A percentile compares a stretch with the other conserved stretches of the same genome.
Evolutionary conservation across 139 green algal species (phyloP).

Genomic region (Chlamydomonas incerta): DNA sequence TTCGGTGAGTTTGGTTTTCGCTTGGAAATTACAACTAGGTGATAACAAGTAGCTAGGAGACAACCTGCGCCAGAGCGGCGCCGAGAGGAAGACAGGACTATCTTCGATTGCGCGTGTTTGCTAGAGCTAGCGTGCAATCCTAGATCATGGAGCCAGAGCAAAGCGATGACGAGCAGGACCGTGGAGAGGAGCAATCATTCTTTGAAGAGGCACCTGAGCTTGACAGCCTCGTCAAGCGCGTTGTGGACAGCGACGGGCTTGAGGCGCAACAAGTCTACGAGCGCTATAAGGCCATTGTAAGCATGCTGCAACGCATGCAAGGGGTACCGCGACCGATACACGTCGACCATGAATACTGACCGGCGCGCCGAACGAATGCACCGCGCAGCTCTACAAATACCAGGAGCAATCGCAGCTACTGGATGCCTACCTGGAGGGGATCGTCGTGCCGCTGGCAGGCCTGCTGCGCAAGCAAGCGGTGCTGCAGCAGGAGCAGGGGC

Average conservation of each 20-base stretch:
- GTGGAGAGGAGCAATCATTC: conserved; percentile 9
- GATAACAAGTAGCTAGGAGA: no score
- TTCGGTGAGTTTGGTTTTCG: no score
- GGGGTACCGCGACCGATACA: no score
- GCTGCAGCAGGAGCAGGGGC: neutral
- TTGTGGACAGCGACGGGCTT: conserved; percentile 44
- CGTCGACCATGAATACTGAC: neutral
- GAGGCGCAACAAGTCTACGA: conserved; percentile 42
- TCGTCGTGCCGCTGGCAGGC: conserved; percentile 80
- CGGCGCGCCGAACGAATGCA: neutral
- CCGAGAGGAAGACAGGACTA: no score
- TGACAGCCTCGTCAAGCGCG: conserved; percentile 47
- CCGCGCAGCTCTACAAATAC: conserved; percentile 89
- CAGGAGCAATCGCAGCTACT: conserved; percentile 96
- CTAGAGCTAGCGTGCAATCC: no score
- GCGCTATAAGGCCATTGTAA: conserved; percentile 71
- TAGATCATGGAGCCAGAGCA: conserved; percentile 6
- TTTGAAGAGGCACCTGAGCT: conserved; percentile 67
- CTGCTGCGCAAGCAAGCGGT: conserved; percentile 70
- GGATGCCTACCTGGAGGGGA: conserved; percentile 86
- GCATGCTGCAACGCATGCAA: neutral
- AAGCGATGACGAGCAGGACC: conserved; percentile 20
- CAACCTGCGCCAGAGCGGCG: no score
- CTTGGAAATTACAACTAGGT: no score
- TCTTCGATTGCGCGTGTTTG: no score